These are phyloP conservation scores for Pythium vanterpoolii DNA, from an alignment of 352 stramenopile genomes.

Conservation along the genomic window DNA sequence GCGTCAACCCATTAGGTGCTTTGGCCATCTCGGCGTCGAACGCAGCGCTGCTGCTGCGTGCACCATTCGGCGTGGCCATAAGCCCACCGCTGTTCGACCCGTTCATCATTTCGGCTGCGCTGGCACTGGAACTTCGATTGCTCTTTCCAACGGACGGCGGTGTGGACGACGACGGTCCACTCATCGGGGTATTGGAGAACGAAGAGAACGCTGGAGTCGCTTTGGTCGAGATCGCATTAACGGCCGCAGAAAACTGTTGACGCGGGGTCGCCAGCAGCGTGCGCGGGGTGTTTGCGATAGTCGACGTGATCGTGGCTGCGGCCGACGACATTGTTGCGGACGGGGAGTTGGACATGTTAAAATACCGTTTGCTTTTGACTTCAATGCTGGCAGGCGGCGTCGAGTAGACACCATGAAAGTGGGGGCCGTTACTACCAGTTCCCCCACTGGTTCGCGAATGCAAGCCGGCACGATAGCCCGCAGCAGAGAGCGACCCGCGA, in stretches of 20 bases:
- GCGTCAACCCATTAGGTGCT: background rate
- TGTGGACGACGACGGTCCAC: background rate
- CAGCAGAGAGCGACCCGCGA: background rate
- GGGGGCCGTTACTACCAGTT: slow-evolving; percentile 5
- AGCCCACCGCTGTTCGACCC: background rate
- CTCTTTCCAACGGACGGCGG: background rate
- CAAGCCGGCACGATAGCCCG: background rate
- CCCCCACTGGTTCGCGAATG: slow-evolving; percentile 8
- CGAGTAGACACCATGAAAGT: slow-evolving; percentile 50
- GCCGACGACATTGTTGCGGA: slow-evolving; percentile 71
- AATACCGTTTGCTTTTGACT: slow-evolving; percentile 61
- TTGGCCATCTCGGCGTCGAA: background rate
- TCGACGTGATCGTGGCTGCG: slow-evolving; percentile 64
- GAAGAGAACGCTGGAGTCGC: slow-evolving; percentile 60
- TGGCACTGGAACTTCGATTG: slow-evolving; percentile 13
- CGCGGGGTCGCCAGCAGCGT: slow-evolving; percentile 56
- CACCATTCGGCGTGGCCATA: background rate
- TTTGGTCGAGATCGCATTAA: slow-evolving; percentile 77
- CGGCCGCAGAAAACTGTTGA: slow-evolving; percentile 72
- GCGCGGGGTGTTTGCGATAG: slow-evolving; percentile 68
- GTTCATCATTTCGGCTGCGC: slow-evolving; percentile 1
- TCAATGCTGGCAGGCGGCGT: slow-evolving; percentile 65
- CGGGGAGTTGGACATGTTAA: slow-evolving; percentile 52
- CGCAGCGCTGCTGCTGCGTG: background rate
- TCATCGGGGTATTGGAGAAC: slow-evolving; percentile 35